Evolutionary conservation across 1,139 yeast genomes (phyloP).

Genomic region (Geotrichum klebahnii): DNA sequence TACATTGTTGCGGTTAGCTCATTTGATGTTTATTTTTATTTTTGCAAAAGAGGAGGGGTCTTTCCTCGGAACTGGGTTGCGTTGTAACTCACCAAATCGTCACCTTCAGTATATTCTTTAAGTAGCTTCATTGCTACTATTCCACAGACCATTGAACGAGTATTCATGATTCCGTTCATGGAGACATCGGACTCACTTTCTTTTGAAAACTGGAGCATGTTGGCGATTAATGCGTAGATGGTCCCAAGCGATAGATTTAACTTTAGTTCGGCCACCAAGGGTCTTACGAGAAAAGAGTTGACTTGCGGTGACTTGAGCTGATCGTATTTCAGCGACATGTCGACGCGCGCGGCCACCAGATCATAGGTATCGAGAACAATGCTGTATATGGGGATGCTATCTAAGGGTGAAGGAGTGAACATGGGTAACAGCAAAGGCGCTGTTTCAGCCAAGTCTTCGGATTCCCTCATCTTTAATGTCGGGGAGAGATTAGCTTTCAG

Average conservation of each 20-base stretch:
- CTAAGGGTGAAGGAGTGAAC: slow-evolving; percentile 34
- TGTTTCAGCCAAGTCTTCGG: slow-evolving; percentile 3
- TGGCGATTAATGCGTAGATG: slow-evolving; percentile 40
- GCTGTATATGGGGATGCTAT: slow-evolving; percentile 36
- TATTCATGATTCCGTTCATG: slow-evolving; percentile 47
- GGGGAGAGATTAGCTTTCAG: too few species aligned
- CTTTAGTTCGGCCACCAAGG: slow-evolving; percentile 41
- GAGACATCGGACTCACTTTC: slow-evolving; percentile 51
- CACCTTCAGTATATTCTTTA: slow-evolving; percentile 46
- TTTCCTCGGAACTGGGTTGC: not conserved
- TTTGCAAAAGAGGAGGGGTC: not conserved
- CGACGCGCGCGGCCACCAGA: slow-evolving; percentile 42
- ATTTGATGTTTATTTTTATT: too few species aligned
- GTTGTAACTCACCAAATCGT: slow-evolving; percentile 29
- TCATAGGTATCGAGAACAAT: slow-evolving; percentile 36
- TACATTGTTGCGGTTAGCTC: slow-evolving; percentile 17
- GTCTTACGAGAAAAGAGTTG: slow-evolving; percentile 49
- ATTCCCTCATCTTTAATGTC: not conserved
- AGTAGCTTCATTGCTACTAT: slow-evolving; percentile 51
- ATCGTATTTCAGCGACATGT: slow-evolving; percentile 51
- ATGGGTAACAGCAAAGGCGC: slow-evolving; percentile 28
- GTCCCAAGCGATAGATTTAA: slow-evolving; percentile 35
- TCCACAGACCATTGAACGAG: slow-evolving; percentile 56
- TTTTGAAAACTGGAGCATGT: slow-evolving; percentile 43
- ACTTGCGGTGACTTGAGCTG: slow-evolving; percentile 55